Evolutionary conservation across 768 basidiomycete species (phyloP), one percentile per base, ranked within the genome.

Genomic region (Lactifluus hygrophoroides): DNA sequence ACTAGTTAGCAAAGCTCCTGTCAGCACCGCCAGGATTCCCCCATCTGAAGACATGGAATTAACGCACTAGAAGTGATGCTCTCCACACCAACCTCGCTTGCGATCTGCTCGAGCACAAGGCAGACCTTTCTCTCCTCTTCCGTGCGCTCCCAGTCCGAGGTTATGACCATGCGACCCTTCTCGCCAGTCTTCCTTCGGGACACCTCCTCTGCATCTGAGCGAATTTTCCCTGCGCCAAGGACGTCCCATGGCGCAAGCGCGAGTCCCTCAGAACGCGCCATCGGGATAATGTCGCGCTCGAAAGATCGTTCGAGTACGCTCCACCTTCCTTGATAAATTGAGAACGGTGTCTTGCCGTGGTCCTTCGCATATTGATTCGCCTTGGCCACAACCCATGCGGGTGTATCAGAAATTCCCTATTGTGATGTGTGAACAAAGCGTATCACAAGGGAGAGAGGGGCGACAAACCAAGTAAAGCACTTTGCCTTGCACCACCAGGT

Each of bases 31-130:
- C n/a, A n/a, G n/a, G 5, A 13, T 23, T 4, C 25, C 0, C 35
- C 4, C 27, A 28, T 7, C 3, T 37, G 11, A 19, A 8, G 35
- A 13, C n/a, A n/a, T n/a, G n/a, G n/a, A n/a, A 38, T 6, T 17
- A 53, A 67, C 72, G 54, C 57, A 78, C 78, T 76, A 25, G 81
- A 69, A 7, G 75, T 76, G 62, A 83, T n/a, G n/a, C n/a, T n/a
- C n/a, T n/a, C n/a, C n/a, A n/a, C n/a, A n/a, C n/a, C n/a, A n/a
- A n/a, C n/a, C 61, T 82, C 76, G 16, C 64, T 64, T 1, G 80
- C 80, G 14, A 84, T 75, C 54, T 77, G 74, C 63, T 79, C 79
- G 25, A 64, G 60, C 7, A 57, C 44, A 5, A 49, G 47, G 13
- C 56, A 52, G 44, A 55, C 54, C 17, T 46, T 53, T 42, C 63